Evolutionary conservation across 1,139 yeast genomes (phyloP).

Genomic region (Groenewaldozyma auringiensis): DNA sequence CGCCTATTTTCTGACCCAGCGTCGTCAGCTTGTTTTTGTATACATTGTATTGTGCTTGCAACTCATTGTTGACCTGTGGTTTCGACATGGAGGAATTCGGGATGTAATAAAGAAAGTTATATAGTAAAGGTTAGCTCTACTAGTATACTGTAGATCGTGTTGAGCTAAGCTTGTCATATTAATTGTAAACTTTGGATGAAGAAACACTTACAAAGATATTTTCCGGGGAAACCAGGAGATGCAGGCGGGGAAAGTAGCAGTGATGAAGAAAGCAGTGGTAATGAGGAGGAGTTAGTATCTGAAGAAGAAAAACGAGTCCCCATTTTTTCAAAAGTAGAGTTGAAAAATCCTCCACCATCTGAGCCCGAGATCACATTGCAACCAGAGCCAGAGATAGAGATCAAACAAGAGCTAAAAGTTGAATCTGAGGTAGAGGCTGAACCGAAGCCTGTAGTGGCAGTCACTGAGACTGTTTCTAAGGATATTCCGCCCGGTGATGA

Average conservation of each 20-base stretch:
- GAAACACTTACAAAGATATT: conserved; percentile 16
- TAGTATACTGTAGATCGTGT: too few species aligned
- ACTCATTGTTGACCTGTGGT: conserved; percentile 24
- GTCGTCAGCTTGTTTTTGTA: conserved; percentile 33
- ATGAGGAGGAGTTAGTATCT: conserved; percentile 10
- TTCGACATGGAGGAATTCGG: conserved; percentile 15
- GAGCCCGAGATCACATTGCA: not conserved
- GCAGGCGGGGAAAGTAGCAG: conserved; percentile 9
- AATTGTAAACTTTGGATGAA: not conserved
- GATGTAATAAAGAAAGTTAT: too few species aligned
- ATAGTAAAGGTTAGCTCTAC: too few species aligned
- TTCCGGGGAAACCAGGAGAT: conserved; percentile 19
- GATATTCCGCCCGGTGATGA: conserved; percentile 6
- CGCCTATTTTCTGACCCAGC: conserved; percentile 34
- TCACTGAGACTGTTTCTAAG: not conserved
- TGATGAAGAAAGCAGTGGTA: conserved; percentile 6
- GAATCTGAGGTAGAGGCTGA: not conserved
- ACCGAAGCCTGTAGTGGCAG: conserved; percentile 2
- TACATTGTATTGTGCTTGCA: conserved; percentile 37
- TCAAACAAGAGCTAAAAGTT: not conserved
- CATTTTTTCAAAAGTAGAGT: not conserved
- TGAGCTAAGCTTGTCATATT: too few species aligned
- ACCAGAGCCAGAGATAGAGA: conserved; percentile 1
- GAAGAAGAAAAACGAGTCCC: conserved; percentile 9
- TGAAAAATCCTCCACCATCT: not conserved